phyloP scores from a whole-genome alignment of 2,329 filamentous ascomycete species.

The Cryphonectria parasitica region DNA sequence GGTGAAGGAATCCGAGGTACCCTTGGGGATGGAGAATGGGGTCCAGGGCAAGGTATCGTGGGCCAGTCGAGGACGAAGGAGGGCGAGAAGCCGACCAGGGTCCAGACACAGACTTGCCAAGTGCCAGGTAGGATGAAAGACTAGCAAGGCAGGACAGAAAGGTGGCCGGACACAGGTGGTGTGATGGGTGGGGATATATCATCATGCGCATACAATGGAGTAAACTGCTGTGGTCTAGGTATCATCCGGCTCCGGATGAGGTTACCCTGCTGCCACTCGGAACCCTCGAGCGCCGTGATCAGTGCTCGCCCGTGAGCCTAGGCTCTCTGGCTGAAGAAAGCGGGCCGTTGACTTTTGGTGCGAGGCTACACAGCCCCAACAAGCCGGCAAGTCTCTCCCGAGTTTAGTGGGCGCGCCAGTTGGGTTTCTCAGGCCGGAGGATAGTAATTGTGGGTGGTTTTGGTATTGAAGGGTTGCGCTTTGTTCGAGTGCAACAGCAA shows the following conservation, averaged over 20 bases:
- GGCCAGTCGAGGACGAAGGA: neutral
- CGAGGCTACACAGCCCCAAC: neutral
- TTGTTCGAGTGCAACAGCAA: neutral
- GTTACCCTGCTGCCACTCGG: conserved; percentile 9
- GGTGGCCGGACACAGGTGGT: neutral
- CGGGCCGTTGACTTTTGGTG: neutral
- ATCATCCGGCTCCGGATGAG: conserved; percentile 14
- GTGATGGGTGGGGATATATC: conserved; percentile 5
- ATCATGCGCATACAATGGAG: neutral
- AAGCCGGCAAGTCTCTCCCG: neutral
- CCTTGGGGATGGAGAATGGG: conserved; percentile 6
- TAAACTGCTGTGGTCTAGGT: neutral
- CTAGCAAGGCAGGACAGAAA: neutral
- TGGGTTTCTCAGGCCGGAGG: neutral
- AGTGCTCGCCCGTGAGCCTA: neutral
- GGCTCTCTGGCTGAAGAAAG: neutral
- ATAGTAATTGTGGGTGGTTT: neutral
- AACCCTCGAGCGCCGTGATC: conserved; percentile 3
- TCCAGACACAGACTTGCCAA: neutral
- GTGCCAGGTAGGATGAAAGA: neutral
- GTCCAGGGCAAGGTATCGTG: neutral
- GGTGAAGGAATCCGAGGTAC: conserved; percentile 6
- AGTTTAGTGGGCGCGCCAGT: neutral
- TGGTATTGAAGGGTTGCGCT: neutral
- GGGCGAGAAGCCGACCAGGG: neutral